Percentiles rank a stretch among this genome's conserved stretches.
phyloP scores from a whole-genome alignment of 2,329 filamentous ascomycete species.

The Aspergillus pseudonomiae region DNA sequence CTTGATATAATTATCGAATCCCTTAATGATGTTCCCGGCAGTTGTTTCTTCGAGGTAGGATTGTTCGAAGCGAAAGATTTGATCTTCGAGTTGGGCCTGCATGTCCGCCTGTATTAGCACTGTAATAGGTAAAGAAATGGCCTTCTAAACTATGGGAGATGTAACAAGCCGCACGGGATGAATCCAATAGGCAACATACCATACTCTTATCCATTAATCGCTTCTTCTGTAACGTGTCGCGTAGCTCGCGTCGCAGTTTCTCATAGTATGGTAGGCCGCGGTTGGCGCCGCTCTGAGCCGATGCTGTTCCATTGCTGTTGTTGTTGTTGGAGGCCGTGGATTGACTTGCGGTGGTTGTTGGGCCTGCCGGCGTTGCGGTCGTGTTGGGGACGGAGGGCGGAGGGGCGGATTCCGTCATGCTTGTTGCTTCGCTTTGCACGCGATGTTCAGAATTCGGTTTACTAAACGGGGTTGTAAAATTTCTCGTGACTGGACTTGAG shows the following conservation, averaged over 20 bases:
- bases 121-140: background rate
- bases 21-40: slow-evolving; percentile 92
- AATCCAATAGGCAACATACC: slow-evolving; percentile 42
- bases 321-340: slow-evolving; percentile 21
- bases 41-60: slow-evolving; percentile 88
- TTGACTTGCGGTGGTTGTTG: slow-evolving; percentile 23
- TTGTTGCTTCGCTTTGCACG: slow-evolving; percentile 10
- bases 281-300: slow-evolving; percentile 34
- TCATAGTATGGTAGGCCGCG: slow-evolving; percentile 69
- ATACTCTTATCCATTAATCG: slow-evolving; percentile 63
- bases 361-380: slow-evolving; percentile 22
- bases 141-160: too few relatives aligned
- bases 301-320: slow-evolving; percentile 21
- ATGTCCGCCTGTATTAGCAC: slow-evolving; percentile 13
- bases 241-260: slow-evolving; percentile 67
- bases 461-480: background rate
- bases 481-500: background rate
- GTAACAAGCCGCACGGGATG: background rate
- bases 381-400: slow-evolving; percentile 30
- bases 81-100: slow-evolving; percentile 70
- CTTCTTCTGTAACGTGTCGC: slow-evolving; percentile 68
- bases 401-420: slow-evolving; percentile 47
- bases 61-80: slow-evolving; percentile 80
- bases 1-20: slow-evolving; percentile 98
- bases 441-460: background rate